Evolutionary conservation across 2,329 filamentous ascomycete species (phyloP).

Genomic region (Aspergillus phoenicis): DNA sequence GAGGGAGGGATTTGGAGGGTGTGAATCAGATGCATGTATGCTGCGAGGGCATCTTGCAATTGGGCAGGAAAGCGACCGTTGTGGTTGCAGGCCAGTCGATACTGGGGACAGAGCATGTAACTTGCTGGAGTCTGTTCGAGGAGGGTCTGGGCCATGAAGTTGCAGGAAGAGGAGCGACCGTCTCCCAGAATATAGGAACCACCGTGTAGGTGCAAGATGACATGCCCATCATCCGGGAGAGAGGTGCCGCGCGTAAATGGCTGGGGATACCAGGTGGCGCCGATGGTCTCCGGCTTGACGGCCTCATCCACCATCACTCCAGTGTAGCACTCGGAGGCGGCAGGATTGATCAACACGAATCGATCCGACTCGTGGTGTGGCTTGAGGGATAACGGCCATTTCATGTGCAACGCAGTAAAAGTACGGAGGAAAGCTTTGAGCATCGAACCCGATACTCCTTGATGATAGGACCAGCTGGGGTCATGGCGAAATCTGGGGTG

Average conservation of each 20-base stretch:
- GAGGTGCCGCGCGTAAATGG: constrained; percentile 1
- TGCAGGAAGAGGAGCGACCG: constrained; percentile 19
- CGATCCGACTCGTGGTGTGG: constrained; percentile 13
- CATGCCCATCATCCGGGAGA: constrained; percentile 13
- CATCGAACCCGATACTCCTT: constrained; percentile 12
- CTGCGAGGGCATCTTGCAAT: constrained; percentile 28
- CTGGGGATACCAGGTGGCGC: constrained; percentile 22
- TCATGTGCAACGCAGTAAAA: constrained; percentile 13
- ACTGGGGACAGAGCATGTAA: constrained; percentile 22
- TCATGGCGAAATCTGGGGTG: constrained; percentile 14
- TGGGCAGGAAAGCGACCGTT: constrained; percentile 28
- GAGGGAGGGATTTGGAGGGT: constrained; percentile 23
- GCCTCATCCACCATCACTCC: constrained; percentile 16
- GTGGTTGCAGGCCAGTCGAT: constrained; percentile 24
- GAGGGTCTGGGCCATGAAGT: constrained; percentile 18
- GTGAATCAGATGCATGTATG: constrained; percentile 25
- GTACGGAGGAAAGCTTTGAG: constrained; percentile 14
- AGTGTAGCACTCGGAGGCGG: constrained; percentile 10
- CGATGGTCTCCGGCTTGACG: constrained; percentile 18
- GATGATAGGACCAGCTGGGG: constrained; percentile 19
- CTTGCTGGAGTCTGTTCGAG: constrained; percentile 16
- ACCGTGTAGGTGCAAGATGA: constrained; percentile 24
- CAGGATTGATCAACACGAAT: constrained; percentile 19
- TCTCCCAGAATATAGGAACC: constrained; percentile 23
- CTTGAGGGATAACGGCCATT: constrained; percentile 17